These are phyloP conservation scores for Knoxdaviesia capensis DNA, from an alignment of 2,329 filamentous ascomycete species.

Conservation along the genomic window DNA sequence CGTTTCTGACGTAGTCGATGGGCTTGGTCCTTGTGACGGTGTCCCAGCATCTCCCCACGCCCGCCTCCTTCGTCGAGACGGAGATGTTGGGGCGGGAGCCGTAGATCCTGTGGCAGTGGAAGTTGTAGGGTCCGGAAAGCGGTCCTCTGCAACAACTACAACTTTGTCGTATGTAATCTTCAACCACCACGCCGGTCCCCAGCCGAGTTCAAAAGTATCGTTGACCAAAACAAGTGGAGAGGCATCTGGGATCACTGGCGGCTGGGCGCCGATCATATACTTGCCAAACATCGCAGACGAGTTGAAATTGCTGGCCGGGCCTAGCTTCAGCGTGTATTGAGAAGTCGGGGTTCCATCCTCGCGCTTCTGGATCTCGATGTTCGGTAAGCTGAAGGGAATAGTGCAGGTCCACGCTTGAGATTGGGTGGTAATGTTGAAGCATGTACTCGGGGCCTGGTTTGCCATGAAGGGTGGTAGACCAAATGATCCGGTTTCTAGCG, in stretches of 20 bases:
- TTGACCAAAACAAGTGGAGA: slow-evolving; percentile 25
- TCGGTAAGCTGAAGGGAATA: slow-evolving; percentile 23
- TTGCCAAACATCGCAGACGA: slow-evolving; percentile 9
- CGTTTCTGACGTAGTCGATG: neutral
- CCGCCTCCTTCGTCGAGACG: too few species aligned
- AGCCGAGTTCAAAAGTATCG: slow-evolving; percentile 24
- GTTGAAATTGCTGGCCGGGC: slow-evolving; percentile 17
- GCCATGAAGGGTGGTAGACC: slow-evolving; percentile 32
- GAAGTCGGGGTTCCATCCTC: slow-evolving; percentile 9
- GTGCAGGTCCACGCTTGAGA: slow-evolving; percentile 44
- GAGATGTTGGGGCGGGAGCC: neutral
- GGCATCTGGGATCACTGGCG: slow-evolving; percentile 20
- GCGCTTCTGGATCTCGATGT: slow-evolving; percentile 18
- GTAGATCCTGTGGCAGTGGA: slow-evolving; percentile 2
- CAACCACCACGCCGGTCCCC: slow-evolving; percentile 35
- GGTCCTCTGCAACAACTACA: slow-evolving; percentile 26
- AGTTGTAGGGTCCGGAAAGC: slow-evolving; percentile 10
- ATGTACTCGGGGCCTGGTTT: slow-evolving; percentile 28
- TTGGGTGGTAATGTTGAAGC: slow-evolving; percentile 33
- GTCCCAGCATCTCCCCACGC: too few species aligned
- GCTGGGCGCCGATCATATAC: slow-evolving; percentile 33
- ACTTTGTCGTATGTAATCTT: slow-evolving; percentile 33
- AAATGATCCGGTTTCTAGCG: slow-evolving; percentile 34
- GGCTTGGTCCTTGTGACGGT: neutral
- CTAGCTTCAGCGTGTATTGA: slow-evolving; percentile 20